Evolutionary conservation across 345 rosid species (phyloP), one percentile per base, ranked within the genome.

Genomic region (Pelargonium nanum): DNA sequence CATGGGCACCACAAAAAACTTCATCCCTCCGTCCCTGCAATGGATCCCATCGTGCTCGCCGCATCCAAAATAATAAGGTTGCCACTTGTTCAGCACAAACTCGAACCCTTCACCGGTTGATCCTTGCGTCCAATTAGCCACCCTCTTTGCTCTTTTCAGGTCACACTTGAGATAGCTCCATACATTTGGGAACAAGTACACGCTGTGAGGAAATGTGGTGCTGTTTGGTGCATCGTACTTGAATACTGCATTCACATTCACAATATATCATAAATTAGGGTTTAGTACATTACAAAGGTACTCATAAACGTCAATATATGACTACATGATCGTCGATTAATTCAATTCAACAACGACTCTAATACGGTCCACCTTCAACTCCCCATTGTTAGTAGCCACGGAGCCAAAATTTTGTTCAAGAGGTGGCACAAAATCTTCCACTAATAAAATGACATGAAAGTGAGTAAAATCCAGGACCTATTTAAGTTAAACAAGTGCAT

Each of bases 21-120:
- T 85, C 92, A 88, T 88, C 30, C 55, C 58, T 6, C 92, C 93
- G 22, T 63, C 61, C 51, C 32, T 78, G 68, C 96, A 88, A 8
- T 85, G 92, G 61, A 78, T 20, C 30, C 90, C 86, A 0, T 70
- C 64, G 6, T 65, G 76, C 58, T 74, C 86, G 0, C 90, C 92
- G 20, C 90, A 88, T 5, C 88, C 84, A 40, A 85, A 80, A 74
- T 69, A 88, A 75, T 82, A 59, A 26, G 90, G 86, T 21, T 32
- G 53, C 83, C 77, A 70, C 55, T 63, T 52, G 1, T 48, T 60
- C 6, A 85, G 69, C 54, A 63, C 81, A 54, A 75, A 77, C 80
- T 77, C 65, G 68, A 82, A 85, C 6, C 96, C 96, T 0, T 79
- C 64, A 1, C 83, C 86, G 4, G 15, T 40, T 17, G 52, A 65